phyloP scores from a whole-genome alignment of 2,329 filamentous ascomycete species.

The Lithohypha guttulata region DNA sequence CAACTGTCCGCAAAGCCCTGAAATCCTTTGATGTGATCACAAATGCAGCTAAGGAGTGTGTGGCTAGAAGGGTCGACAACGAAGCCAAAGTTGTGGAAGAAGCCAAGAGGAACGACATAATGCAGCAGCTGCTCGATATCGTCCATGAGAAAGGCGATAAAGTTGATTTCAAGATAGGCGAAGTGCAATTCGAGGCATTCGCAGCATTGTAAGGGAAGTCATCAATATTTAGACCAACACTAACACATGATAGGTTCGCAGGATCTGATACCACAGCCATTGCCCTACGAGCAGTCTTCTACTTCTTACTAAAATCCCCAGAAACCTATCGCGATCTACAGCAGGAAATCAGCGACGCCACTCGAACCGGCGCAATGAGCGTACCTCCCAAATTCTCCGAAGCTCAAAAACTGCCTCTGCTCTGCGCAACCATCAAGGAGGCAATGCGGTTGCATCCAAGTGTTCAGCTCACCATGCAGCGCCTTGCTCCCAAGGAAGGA shows the following conservation, averaged over 20 bases:
- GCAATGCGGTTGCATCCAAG: constrained; percentile 40
- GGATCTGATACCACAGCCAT: constrained; percentile 25
- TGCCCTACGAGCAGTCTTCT: constrained; percentile 25
- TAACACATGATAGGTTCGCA: not conserved
- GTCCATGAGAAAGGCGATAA: constrained; percentile 15
- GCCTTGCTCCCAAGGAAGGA: constrained; percentile 36
- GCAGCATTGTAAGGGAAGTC: constrained; percentile 10
- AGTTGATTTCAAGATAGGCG: constrained; percentile 6
- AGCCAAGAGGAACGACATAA: constrained; percentile 5
- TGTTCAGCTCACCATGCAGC: constrained; percentile 40
- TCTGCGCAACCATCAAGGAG: constrained; percentile 45
- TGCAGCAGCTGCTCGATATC: constrained; percentile 17
- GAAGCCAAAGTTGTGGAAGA: not conserved
- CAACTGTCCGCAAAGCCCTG: not conserved
- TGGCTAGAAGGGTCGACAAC: not conserved
- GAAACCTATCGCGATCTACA: constrained; percentile 30
- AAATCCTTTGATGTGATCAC: not conserved
- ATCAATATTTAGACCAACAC: not conserved
- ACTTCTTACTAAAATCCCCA: constrained; percentile 24
- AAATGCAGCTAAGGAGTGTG: not conserved
- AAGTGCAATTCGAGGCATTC: constrained; percentile 16
- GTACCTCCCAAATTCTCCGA: constrained; percentile 14
- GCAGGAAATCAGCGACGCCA: constrained; percentile 37
- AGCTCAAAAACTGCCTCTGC: constrained; percentile 28
- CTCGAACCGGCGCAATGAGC: constrained; percentile 10